Evolutionary conservation across 2,329 filamentous ascomycete genomes (phyloP).

Genomic region (Aspergillus novoparasiticus): DNA sequence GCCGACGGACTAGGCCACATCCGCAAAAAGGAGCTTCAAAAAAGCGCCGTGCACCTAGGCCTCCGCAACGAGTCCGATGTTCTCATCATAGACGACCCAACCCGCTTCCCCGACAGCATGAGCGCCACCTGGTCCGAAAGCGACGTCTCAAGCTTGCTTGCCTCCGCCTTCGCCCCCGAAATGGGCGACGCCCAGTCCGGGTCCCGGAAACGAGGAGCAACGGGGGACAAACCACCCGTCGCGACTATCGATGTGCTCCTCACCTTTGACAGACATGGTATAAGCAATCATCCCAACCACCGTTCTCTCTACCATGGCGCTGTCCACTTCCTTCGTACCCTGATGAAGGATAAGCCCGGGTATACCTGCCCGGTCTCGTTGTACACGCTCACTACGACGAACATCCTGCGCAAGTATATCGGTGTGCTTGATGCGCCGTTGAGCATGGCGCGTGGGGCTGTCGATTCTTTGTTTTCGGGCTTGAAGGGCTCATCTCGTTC

Average conservation of each 20-base stretch:
- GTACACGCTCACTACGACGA: slow-evolving; percentile 78
- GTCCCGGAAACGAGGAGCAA: slow-evolving; percentile 38
- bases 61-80: slow-evolving; percentile 75
- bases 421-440: slow-evolving; percentile 74
- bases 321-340: slow-evolving; percentile 66
- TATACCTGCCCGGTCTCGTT: slow-evolving; percentile 76
- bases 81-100: slow-evolving; percentile 77
- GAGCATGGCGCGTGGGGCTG: slow-evolving; percentile 64
- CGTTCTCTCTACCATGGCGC: slow-evolving; percentile 85
- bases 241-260: slow-evolving; percentile 76
- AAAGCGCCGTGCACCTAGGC: slow-evolving; percentile 77
- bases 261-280: slow-evolving; percentile 82
- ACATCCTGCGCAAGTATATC: slow-evolving; percentile 77
- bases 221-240: slow-evolving; percentile 42
- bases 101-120: slow-evolving; percentile 87
- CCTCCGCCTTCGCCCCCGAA: slow-evolving; percentile 72
- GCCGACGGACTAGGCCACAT: slow-evolving; percentile 84
- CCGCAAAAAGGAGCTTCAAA: slow-evolving; percentile 78
- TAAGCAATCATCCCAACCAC: slow-evolving; percentile 93
- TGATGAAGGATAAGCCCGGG: slow-evolving; percentile 65
- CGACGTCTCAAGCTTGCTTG: slow-evolving; percentile 71
- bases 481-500: slow-evolving; percentile 24
- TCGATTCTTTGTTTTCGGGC: slow-evolving; percentile 35
- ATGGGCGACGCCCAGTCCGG: slow-evolving; percentile 39
- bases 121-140: slow-evolving; percentile 71